Conservation (phyloP, 2,329 filamentous ascomycete species). For the Aspergillus spinulosporus region DNA sequence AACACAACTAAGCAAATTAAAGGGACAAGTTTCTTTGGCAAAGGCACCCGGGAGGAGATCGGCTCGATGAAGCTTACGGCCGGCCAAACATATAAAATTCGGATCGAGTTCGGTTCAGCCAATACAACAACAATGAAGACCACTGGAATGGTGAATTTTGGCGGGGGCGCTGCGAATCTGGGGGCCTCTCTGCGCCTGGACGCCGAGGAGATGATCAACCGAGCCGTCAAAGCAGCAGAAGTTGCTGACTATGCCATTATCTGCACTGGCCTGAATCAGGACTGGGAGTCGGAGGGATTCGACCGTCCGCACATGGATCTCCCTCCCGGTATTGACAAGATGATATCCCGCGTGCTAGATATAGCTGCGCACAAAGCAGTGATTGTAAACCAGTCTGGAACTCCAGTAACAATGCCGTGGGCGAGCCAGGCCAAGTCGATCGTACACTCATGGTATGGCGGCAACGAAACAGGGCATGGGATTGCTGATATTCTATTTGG, state of each 20-base stretch:
- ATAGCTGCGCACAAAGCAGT: slow-evolving; percentile 65
- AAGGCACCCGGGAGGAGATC: slow-evolving; percentile 62
- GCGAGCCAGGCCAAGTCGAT: slow-evolving; percentile 52
- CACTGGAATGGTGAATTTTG: slow-evolving; percentile 49
- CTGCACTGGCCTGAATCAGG: slow-evolving; percentile 58
- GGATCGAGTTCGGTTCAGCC: slow-evolving; percentile 59
- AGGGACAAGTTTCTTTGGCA: slow-evolving; percentile 64
- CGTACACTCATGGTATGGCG: slow-evolving; percentile 77
- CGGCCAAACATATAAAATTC: slow-evolving; percentile 57
- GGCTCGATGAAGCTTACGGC: slow-evolving; percentile 57
- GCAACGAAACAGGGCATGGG: slow-evolving; percentile 78
- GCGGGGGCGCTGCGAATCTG: slow-evolving; percentile 59
- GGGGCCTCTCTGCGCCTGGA: slow-evolving; percentile 52
- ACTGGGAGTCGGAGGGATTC: slow-evolving; percentile 59
- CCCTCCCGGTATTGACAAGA: slow-evolving; percentile 52
- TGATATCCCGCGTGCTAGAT: slow-evolving; percentile 62
- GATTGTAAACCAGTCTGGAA: slow-evolving; percentile 74
- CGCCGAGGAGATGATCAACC: slow-evolving; percentile 12
- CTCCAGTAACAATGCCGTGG: slow-evolving; percentile 57
- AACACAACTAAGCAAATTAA: slow-evolving; percentile 61
- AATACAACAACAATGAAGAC: slow-evolving; percentile 56
- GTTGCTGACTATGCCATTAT: slow-evolving; percentile 73
- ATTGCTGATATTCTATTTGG: slow-evolving; percentile 75
- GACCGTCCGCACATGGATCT: slow-evolving; percentile 58
- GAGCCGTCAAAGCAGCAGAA: slow-evolving; percentile 64